Evolutionary conservation across 768 basidiomycete genomes (phyloP), one percentile per base, ranked within the genome.

Genomic region (Auriscalpium orientale): DNA sequence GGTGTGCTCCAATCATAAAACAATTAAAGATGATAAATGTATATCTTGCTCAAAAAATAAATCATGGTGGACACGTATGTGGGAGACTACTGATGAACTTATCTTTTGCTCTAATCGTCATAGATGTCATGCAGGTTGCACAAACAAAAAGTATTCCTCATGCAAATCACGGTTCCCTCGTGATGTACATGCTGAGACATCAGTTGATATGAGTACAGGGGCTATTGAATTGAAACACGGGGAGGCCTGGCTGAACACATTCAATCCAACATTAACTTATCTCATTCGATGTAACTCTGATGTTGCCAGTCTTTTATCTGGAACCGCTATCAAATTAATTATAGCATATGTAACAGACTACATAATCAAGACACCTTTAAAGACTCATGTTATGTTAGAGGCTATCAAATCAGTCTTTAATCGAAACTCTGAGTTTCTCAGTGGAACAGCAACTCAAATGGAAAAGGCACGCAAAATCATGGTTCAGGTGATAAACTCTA

Each of bases 351-450:
- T 18, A 74, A 66, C 75, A 3, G 74, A 79, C 36, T 79, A 79
- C 60, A 67, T 78, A 0, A 76, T 72, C 0, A 79, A 79, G 58
- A 46, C 64, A 0, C 45, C 61, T 4, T 56, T 79, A 11, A 79
- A 76, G 46, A 74, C 71, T 0, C 67, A 74, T 60, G 62, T 62
- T 13, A 65, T 74, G 28, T 76, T 77, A 64, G 65, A 74, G 0
- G 55, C 68, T 9, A 58, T 72, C 0, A 46, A 51, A 4, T 51
- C 34, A 9, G 59, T 70, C 8, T 67, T 69, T 58, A 38, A 60
- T 3, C 66, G 53, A 44, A 63, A 64, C 45, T 12, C 47, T 36
- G 63, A 70, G 16, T 56, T 68, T 38, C 35, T 69, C 8, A 46
- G 48, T 2, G 56, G 56, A 4, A 48, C 52, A 3, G 18, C 1